Evolutionary conservation across 2,329 filamentous ascomycete genomes (phyloP).

Genomic region (Cercospora sp.): DNA sequence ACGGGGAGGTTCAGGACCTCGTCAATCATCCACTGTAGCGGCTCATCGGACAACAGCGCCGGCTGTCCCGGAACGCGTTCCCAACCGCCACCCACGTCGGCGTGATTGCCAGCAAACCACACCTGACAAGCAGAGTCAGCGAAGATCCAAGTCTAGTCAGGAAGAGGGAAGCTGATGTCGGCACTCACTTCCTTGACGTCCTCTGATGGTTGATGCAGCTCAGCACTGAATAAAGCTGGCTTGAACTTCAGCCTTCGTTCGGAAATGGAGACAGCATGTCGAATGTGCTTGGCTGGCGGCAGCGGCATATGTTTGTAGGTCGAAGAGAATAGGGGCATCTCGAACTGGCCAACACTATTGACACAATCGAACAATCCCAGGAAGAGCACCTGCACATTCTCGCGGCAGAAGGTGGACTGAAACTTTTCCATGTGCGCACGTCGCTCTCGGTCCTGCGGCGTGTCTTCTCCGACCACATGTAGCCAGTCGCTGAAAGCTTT

Average conservation of each 20-base stretch:
- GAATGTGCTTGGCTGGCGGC: constrained; percentile 50
- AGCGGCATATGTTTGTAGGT: neutral
- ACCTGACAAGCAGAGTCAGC: constrained; percentile 65
- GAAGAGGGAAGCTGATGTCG: neutral
- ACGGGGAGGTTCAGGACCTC: constrained; percentile 48
- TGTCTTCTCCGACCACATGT: neutral
- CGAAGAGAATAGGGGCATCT: constrained; percentile 48
- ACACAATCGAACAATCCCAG: constrained; percentile 65
- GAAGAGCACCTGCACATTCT: constrained; percentile 71
- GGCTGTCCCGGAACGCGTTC: constrained; percentile 14
- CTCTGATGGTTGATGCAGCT: constrained; percentile 57
- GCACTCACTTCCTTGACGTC: neutral
- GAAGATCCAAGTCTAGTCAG: neutral
- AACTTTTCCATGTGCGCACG: constrained; percentile 68
- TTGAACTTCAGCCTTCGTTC: neutral
- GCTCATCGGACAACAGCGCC: constrained; percentile 19
- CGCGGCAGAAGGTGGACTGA: constrained; percentile 76
- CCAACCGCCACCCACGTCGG: constrained; percentile 21
- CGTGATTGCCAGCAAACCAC: constrained; percentile 71
- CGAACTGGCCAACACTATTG: constrained; percentile 61
- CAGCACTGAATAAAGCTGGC: neutral
- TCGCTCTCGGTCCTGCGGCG: neutral
- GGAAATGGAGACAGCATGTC: constrained; percentile 47
- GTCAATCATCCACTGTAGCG: constrained; percentile 57
- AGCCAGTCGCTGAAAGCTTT: neutral